phyloP scores from a whole-genome alignment of 306 rosid species.

The Vigna radiata region DNA sequence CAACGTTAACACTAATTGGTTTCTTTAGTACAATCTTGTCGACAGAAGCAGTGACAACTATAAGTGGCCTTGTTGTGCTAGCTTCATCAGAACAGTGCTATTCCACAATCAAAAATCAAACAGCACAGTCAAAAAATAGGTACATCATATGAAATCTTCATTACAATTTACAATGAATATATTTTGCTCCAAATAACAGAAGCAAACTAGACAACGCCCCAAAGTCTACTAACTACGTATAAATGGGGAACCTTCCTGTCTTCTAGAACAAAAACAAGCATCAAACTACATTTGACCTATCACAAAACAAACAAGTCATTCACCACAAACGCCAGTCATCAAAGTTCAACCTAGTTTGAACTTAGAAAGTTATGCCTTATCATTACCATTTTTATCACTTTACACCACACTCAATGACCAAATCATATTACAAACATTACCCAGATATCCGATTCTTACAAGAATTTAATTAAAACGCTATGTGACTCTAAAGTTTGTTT shows the following conservation, averaged over 20 bases:
- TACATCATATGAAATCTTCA: neutral
- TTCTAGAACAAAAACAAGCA: neutral
- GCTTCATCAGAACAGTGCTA: slow-evolving; percentile 91
- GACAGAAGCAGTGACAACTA: slow-evolving; percentile 91
- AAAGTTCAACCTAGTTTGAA: slow-evolving; percentile 26
- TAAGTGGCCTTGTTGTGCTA: slow-evolving; percentile 84
- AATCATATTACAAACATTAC: too few species aligned
- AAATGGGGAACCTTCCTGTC: neutral
- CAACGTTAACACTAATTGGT: slow-evolving; percentile 81
- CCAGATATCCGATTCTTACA: neutral
- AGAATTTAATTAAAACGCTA: neutral
- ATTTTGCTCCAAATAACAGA: slow-evolving; percentile 7
- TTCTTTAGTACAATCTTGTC: slow-evolving; percentile 91
- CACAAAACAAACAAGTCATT: slow-evolving; percentile 38
- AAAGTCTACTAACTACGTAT: slow-evolving; percentile 3
- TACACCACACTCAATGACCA: slow-evolving; percentile 5
- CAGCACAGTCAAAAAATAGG: slow-evolving; percentile 18
- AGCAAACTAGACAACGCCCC: slow-evolving; percentile 32
- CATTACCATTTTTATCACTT: neutral
- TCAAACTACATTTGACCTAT: slow-evolving; percentile 36
- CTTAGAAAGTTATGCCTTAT: neutral
- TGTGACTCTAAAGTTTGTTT: neutral
- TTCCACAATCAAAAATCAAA: slow-evolving; percentile 39
- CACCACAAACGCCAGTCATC: slow-evolving; percentile 9
- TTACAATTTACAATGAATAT: neutral